phyloP scores from a whole-genome alignment of 2,329 filamentous ascomycete species.

The Dothideomycetes sp. region DNA sequence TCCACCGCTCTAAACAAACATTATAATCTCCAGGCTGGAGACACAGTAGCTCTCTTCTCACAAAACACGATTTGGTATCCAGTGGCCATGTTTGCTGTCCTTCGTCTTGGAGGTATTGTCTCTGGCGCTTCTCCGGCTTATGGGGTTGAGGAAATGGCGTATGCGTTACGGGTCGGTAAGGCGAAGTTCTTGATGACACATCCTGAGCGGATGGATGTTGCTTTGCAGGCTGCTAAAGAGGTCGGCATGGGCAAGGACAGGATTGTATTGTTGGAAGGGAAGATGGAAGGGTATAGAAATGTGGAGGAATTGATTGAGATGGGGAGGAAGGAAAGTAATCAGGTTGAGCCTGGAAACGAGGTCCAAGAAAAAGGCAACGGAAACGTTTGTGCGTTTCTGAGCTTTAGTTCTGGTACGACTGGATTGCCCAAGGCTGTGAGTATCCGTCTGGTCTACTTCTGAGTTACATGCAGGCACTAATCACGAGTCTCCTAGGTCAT shows the following conservation, averaged over 20 bases:
- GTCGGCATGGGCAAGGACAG: conserved; percentile 45
- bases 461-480: too few relatives aligned
- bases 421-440: conserved; percentile 40
- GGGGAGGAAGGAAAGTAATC: conserved; percentile 32
- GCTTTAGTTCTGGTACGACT: conserved; percentile 43
- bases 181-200: conserved; percentile 52
- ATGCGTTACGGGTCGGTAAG: conserved; percentile 50
- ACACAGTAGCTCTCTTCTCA: conserved; percentile 53
- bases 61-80: conserved; percentile 59
- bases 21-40: conserved; percentile 44
- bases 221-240: conserved; percentile 43
- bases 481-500: conserved; percentile 38
- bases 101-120: conserved; percentile 46
- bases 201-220: conserved; percentile 46
- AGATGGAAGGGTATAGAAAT: conserved; percentile 41
- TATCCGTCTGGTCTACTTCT: too few relatives aligned
- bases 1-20: conserved; percentile 51
- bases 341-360: conserved; percentile 42
- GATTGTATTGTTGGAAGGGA: conserved; percentile 50
- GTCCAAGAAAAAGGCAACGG: conserved; percentile 46
- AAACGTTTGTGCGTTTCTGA: conserved; percentile 46
- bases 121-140: conserved; percentile 57
- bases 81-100: conserved; percentile 49
- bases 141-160: conserved; percentile 59
- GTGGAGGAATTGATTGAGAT: conserved; percentile 38